Base-by-base conservation (phyloP, 78 protist species). In the Cyanophora paradoxa region DNA sequence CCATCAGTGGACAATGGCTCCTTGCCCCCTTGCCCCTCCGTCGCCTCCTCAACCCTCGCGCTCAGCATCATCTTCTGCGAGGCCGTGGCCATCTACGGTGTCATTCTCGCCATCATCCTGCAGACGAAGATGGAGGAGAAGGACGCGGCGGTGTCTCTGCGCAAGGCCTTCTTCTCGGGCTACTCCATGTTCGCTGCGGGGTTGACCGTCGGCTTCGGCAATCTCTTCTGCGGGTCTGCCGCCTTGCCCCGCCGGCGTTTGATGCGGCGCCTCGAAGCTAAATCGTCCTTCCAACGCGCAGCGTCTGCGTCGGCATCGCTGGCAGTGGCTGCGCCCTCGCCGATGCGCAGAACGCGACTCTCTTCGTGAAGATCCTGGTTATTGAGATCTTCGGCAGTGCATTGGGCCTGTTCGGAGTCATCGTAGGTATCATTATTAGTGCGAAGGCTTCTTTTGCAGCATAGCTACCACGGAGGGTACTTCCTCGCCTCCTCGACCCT, bases 81-180 rank as follows among this genome's bases (percentile, higher is more conserved):
- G 77, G 99, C 99, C 24, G 95, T 93, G 8, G 98, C 98, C 69
- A 95, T 97, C 63, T 95, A 95, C 82, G 99, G 99, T n/a, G 88
- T 97, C 70, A 95, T 97, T 82, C 74, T 94, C 77, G 91, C 98
- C 34, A 96, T 97, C 74, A 91, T 97, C 48, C n/a, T 89, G 79
- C 84, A 52, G 67, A 46, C 50, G 13, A 17, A 2, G 44, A 13
- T 56, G 24, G 3, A 48, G 0, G n/a, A 5, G 22, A 22, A 70
- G 26, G 4, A 68, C 62, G 16, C 62, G 63, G 41, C 0, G 90
- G 81, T 57, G 82, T 74, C 20, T 26, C 64, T 61, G 86, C 87
- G n/a, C n/a, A n/a, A n/a, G n/a, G n/a, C n/a, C n/a, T n/a, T 36
- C 72, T 39, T 40, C 66, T 19, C 52, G 37, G 94, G 79, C 34